Evolutionary conservation across 257 asterid species (phyloP).

Genomic region (Datura wrightii): DNA sequence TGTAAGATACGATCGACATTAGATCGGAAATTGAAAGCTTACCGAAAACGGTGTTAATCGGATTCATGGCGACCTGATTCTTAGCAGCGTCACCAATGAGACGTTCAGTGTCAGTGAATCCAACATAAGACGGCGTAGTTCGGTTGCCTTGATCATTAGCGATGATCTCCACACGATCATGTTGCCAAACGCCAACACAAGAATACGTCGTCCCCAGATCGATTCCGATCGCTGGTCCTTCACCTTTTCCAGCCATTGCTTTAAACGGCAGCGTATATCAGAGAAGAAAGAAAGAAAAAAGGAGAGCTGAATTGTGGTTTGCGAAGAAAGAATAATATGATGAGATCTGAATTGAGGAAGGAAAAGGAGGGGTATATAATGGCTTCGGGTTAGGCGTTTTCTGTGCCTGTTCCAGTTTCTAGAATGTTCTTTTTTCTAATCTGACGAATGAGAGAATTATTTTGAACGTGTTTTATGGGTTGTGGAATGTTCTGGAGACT

Average conservation of each 20-base stretch:
- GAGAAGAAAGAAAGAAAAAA: background rate
- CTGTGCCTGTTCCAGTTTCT: background rate
- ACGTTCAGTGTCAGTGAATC: slow-evolving; percentile 52
- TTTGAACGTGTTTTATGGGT: slow-evolving; percentile 2
- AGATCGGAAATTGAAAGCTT: background rate
- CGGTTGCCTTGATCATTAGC: slow-evolving; percentile 56
- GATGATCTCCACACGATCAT: slow-evolving; percentile 51
- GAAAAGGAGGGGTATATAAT: background rate
- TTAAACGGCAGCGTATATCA: no score
- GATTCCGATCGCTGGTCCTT: slow-evolving; percentile 52
- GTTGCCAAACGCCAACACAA: slow-evolving; percentile 54
- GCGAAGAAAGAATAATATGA: background rate
- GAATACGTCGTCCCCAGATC: slow-evolving; percentile 53
- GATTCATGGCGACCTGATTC: slow-evolving; percentile 58
- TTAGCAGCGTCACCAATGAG: slow-evolving; percentile 54
- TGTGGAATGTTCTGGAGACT: background rate
- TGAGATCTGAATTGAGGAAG: background rate
- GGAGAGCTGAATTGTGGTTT: background rate
- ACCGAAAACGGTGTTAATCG: slow-evolving; percentile 52
- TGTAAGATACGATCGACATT: background rate
- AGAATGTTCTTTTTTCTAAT: background rate
- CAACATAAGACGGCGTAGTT: slow-evolving; percentile 54
- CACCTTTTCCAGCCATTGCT: slow-evolving; percentile 54
- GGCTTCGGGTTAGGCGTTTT: background rate
- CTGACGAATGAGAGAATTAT: background rate